Conservation (phyloP, 352 stramenopile genomes). For the Phytopythium ostracodes region DNA sequence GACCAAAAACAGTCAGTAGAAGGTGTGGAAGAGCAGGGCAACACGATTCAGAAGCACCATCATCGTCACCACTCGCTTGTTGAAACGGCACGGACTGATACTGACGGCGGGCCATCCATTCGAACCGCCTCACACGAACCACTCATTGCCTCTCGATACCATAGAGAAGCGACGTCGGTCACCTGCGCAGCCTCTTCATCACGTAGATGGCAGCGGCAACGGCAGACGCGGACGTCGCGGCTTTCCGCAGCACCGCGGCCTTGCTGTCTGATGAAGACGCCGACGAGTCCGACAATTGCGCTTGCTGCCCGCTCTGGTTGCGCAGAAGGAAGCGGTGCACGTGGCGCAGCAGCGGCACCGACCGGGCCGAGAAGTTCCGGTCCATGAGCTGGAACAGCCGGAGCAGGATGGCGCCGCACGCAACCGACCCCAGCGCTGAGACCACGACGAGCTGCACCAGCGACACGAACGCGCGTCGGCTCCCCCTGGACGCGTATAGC, state of each 20-base stretch:
- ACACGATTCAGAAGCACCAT: not conserved
- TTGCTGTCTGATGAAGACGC: constrained; percentile 7
- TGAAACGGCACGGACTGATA: not conserved
- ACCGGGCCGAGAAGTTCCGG: constrained; percentile 21
- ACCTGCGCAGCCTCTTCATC: constrained; percentile 23
- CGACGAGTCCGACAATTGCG: constrained; percentile 14
- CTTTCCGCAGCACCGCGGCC: constrained; percentile 14
- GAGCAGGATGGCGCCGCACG: constrained; percentile 48
- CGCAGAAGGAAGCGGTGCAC: constrained; percentile 35
- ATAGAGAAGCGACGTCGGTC: not conserved
- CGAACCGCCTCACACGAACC: not conserved
- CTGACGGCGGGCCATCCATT: not conserved
- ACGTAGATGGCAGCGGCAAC: constrained; percentile 31
- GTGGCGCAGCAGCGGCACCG: constrained; percentile 33
- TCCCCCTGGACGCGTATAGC: constrained; percentile 63
- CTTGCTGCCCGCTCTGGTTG: constrained; percentile 16
- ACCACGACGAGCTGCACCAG: constrained; percentile 54
- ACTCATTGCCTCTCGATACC: not conserved
- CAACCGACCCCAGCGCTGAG: constrained; percentile 64
- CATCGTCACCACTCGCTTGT: not conserved
- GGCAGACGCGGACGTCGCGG: constrained; percentile 35
- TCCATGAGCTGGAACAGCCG: constrained; percentile 48
- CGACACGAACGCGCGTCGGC: constrained; percentile 50
- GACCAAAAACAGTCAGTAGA: too few species aligned
- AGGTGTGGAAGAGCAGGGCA: too few species aligned